Evolutionary conservation across 2,329 filamentous ascomycete species (phyloP).

Genomic region (Ophiostoma quercus): DNA sequence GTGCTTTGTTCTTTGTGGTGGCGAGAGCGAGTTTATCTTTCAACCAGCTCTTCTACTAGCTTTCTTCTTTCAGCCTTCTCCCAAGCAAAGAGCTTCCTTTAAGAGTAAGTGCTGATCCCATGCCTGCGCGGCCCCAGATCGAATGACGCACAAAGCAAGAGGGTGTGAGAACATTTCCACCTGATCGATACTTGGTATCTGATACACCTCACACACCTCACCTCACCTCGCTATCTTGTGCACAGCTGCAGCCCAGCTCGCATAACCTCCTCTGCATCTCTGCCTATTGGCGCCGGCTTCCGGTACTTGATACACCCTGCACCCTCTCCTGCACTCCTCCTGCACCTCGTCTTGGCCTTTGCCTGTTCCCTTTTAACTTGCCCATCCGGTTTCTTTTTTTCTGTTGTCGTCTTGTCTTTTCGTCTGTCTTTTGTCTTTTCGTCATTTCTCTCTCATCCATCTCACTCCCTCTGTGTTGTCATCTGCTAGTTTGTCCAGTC

Average conservation of each 20-base stretch:
- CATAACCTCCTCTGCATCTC: background rate
- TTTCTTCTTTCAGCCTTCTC: background rate
- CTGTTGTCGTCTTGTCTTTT: background rate
- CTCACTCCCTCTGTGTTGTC: background rate
- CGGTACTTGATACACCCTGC: background rate
- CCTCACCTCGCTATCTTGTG: slow-evolving; percentile 10
- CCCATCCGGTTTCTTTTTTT: background rate
- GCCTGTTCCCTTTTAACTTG: slow-evolving; percentile 11
- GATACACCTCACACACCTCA: background rate
- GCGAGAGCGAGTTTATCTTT: background rate
- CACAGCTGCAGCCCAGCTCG: slow-evolving; percentile 9
- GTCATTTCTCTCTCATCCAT: slow-evolving; percentile 10
- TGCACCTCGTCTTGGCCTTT: background rate
- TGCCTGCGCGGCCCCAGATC: background rate
- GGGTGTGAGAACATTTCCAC: slow-evolving; percentile 17
- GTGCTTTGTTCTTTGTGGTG: background rate
- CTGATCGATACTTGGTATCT: background rate
- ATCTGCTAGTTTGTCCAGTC: background rate
- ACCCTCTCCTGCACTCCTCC: slow-evolving; percentile 15
- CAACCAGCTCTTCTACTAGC: background rate
- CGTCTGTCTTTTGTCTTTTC: background rate
- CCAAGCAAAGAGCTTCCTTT: slow-evolving; percentile 6
- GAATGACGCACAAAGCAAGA: background rate
- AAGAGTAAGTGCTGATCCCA: background rate
- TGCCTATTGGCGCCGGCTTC: slow-evolving; percentile 13